These are phyloP conservation scores for Chalaropsis thielavioides DNA, from an alignment of 2,329 filamentous ascomycete species.

Conservation along the genomic window DNA sequence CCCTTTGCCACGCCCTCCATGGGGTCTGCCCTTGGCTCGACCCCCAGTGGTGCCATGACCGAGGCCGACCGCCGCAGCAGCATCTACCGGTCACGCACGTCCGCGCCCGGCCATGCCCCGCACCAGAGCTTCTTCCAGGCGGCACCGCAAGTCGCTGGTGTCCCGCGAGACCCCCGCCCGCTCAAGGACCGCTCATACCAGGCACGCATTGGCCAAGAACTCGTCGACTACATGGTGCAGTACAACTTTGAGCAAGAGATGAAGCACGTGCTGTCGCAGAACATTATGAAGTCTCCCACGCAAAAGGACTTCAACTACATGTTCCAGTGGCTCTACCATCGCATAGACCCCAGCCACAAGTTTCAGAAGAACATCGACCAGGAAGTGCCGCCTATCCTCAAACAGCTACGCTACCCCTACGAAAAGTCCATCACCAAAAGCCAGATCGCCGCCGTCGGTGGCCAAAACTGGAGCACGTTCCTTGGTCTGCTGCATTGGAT, in stretches of 20 bases:
- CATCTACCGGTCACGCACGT: conserved; percentile 58
- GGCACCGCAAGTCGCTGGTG: conserved; percentile 63
- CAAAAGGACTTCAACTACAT: conserved; percentile 97
- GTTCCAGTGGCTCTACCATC: conserved; percentile 95
- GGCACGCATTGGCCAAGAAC: conserved; percentile 68
- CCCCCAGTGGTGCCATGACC: conserved; percentile 23
- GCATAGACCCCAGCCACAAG: conserved; percentile 83
- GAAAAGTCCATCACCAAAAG: conserved; percentile 94
- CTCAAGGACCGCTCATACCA: conserved; percentile 71
- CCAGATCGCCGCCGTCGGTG: conserved; percentile 84
- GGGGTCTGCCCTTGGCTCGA: conserved; percentile 21
- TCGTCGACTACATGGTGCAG: conserved; percentile 80
- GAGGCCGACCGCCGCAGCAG: conserved; percentile 61
- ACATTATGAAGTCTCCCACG: conserved; percentile 83
- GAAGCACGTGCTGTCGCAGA: conserved; percentile 83
- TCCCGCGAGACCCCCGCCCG: conserved; percentile 74
- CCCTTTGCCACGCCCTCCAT: conserved; percentile 46
- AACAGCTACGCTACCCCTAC: conserved; percentile 88
- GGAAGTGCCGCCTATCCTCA: conserved; percentile 82
- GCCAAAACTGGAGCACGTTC: conserved; percentile 94
- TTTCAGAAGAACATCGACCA: conserved; percentile 93
- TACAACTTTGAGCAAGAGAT: conserved; percentile 97
- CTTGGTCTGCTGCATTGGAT: conserved; percentile 93
- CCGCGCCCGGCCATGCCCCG: conserved; percentile 48
- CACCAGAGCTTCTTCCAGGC: conserved; percentile 95